These are phyloP conservation scores for Plantago coronopus DNA, from an alignment of 305 asterid species.

Conservation along the genomic window DNA sequence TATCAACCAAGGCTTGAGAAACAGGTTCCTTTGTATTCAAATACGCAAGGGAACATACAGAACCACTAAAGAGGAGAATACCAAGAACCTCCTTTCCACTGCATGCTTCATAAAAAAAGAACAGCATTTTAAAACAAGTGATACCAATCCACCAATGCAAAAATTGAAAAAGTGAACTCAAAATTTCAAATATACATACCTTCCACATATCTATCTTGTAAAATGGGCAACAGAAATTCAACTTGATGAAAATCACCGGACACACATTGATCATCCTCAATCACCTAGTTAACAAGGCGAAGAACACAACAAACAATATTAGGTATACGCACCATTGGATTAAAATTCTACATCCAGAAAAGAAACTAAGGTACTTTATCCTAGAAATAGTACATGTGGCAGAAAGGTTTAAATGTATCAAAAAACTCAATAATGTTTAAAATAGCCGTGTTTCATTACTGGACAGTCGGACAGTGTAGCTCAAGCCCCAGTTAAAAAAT, in stretches of 20 bases:
- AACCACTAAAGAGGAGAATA: conserved; percentile 61
- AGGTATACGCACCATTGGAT: background rate
- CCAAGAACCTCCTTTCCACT: conserved; percentile 70
- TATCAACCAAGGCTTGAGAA: conserved; percentile 78
- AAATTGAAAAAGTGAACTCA: conserved; percentile 17
- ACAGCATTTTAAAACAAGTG: conserved; percentile 7
- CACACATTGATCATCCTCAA: conserved; percentile 56
- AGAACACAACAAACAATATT: conserved; percentile 12
- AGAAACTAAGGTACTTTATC: background rate
- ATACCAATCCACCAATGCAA: conserved; percentile 3
- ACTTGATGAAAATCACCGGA: conserved; percentile 69
- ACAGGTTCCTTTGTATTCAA: conserved; percentile 72
- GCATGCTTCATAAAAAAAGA: conserved; percentile 49
- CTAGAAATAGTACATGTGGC: background rate
- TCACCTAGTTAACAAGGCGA: conserved; percentile 41
- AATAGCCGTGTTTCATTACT: too few species aligned
- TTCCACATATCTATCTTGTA: conserved; percentile 64
- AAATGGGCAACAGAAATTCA: conserved; percentile 83
- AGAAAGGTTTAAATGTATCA: background rate
- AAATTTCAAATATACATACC: conserved; percentile 42
- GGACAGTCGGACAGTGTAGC: too few species aligned
- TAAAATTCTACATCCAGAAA: background rate
- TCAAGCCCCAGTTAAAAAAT: too few species aligned
- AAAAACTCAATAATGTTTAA: background rate
- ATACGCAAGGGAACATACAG: conserved; percentile 74